Evolutionary conservation across 331 rosid species (phyloP).

Genomic region (Acacia concinna): DNA sequence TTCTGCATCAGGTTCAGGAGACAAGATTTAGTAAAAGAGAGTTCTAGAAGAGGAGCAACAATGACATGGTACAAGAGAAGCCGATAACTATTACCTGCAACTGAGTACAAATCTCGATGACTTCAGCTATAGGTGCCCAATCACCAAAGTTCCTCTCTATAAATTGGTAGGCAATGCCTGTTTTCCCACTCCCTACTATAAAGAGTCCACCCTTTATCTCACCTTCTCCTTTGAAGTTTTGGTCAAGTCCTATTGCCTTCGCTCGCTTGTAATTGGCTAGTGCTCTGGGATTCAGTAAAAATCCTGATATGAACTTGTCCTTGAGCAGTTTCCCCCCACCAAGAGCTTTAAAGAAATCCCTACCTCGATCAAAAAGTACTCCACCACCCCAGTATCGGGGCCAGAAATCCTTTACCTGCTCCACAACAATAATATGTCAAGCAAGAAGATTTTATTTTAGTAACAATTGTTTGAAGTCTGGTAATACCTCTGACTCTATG

Average conservation of each 20-base stretch:
- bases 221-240: slow-evolving; percentile 86
- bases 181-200: slow-evolving; percentile 66
- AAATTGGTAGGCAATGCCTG: slow-evolving; percentile 86
- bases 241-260: slow-evolving; percentile 56
- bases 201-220: slow-evolving; percentile 94
- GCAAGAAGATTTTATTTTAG: slow-evolving; percentile 21
- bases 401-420: slow-evolving; percentile 85
- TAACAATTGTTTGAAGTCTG: slow-evolving; percentile 21
- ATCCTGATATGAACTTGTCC: slow-evolving; percentile 81
- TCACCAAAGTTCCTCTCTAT: slow-evolving; percentile 92
- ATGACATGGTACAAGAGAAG: neutral
- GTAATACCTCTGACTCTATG: slow-evolving; percentile 71
- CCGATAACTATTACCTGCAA: slow-evolving; percentile 49
- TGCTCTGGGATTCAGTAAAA: slow-evolving; percentile 75
- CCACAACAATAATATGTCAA: slow-evolving; percentile 22
- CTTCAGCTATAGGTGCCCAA: slow-evolving; percentile 90
- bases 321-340: slow-evolving; percentile 84
- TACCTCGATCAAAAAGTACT: slow-evolving; percentile 55
- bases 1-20: slow-evolving; percentile 54
- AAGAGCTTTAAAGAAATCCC: slow-evolving; percentile 77
- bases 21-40: slow-evolving; percentile 31
- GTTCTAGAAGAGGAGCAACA: slow-evolving; percentile 14
- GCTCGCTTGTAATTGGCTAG: slow-evolving; percentile 80
- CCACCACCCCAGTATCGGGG: slow-evolving; percentile 94
- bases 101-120: slow-evolving; percentile 67